A percentile compares a stretch with the other conserved stretches of the same genome.
Conservation (phyloP, 2,329 filamentous ascomycete genomes). For the Aspergillus caelatus region DNA sequence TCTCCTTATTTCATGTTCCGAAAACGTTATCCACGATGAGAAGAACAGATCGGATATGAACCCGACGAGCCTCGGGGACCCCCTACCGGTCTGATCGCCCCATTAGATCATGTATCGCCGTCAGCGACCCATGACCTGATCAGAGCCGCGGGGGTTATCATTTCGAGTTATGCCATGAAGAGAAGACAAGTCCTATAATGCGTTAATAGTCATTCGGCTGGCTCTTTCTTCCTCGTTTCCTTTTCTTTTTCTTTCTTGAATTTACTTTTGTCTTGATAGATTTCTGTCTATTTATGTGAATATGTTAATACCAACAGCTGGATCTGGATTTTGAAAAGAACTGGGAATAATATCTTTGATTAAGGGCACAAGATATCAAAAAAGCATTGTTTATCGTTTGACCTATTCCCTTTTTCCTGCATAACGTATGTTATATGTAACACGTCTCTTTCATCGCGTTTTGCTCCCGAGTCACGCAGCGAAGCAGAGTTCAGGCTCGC, state of each 20-base stretch:
- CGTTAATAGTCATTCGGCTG: neutral
- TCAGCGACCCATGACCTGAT: neutral
- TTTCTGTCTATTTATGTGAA: neutral
- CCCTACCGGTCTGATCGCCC: neutral
- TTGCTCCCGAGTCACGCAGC: too few species aligned
- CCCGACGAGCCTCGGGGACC: neutral
- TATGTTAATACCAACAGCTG: conserved; percentile 6
- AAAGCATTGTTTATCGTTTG: neutral
- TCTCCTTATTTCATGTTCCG: neutral
- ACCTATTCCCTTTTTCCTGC: neutral
- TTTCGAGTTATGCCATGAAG: neutral
- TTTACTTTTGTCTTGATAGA: neutral
- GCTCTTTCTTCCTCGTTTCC: neutral
- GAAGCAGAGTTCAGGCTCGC: too few species aligned
- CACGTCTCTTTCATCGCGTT: neutral
- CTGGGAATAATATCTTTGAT: neutral
- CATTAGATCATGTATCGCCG: neutral
- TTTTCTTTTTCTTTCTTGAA: neutral
- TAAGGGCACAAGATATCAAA: neutral
- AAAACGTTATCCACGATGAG: neutral
- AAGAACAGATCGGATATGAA: neutral
- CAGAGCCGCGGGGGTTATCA: neutral
- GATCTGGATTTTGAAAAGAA: neutral
- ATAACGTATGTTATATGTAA: neutral
- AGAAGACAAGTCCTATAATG: neutral